A percentile compares a stretch with the other conserved stretches of the same genome.
Conservation (phyloP, 1,284 basidiomycete species). For the Bjerkandera adusta region DNA sequence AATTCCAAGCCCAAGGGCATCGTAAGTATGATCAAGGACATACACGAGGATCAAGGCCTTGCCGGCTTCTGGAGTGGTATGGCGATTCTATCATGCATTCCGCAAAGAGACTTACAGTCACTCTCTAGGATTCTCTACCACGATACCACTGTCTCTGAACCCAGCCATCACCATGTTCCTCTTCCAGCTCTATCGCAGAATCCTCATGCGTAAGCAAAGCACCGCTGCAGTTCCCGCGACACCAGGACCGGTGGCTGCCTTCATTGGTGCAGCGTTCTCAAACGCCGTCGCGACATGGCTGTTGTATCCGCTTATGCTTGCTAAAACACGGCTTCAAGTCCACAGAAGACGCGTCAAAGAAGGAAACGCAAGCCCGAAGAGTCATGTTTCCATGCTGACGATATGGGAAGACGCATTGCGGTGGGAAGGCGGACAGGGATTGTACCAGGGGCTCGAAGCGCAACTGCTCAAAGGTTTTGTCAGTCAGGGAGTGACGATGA, state of each 20-base stretch:
- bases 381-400: constrained; percentile 21
- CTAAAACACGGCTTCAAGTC: constrained; percentile 54
- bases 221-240: constrained; percentile 9
- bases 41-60: constrained; percentile 47
- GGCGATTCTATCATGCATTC: constrained; percentile 8
- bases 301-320: constrained; percentile 55
- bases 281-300: constrained; percentile 40
- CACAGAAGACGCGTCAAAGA: constrained; percentile 18
- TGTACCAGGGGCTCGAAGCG: constrained; percentile 53
- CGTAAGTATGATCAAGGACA: constrained; percentile 33
- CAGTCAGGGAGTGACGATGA: constrained; percentile 53
- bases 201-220: constrained; percentile 25
- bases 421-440: constrained; percentile 32
- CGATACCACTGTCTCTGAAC: constrained; percentile 48
- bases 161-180: constrained; percentile 54
- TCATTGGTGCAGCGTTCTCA: constrained; percentile 50
- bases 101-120: background rate
- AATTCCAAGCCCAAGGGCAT: constrained; percentile 21
- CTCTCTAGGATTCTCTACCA: constrained; percentile 45
- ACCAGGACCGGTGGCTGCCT: constrained; percentile 41
- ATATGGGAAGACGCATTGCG: constrained; percentile 24
- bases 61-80: constrained; percentile 55
- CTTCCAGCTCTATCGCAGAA: constrained; percentile 48
- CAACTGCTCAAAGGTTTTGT: constrained; percentile 55
- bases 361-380: constrained; percentile 15